Base-by-base conservation (phyloP, 108 stramenopile species). In the Aurantiochytrium sp. region DNA sequence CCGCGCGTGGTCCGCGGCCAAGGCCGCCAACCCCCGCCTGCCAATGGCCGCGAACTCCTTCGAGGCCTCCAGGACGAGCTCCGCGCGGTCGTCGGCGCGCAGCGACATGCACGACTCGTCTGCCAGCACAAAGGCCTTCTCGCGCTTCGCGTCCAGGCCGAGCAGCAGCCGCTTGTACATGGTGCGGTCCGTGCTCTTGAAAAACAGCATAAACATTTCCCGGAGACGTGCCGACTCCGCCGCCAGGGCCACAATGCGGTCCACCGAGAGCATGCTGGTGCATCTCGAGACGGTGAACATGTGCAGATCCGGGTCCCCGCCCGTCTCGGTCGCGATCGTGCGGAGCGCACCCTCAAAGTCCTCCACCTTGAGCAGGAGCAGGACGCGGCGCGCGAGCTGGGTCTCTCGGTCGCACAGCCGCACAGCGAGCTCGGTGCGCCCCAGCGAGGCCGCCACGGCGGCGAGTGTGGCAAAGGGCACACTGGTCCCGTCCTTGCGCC, bases 1-100 rank as follows among this genome's bases (percentile, higher is more conserved):
- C n/a, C 73, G 73, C n/a, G 73, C 73, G 1, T 81, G 73, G 42
- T 81, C 73, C 21, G 73, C 73, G 24, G 73, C 73, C 24, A 81
- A 24, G 19, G 42, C 45, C 10, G 42, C n/a, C n/a, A 81, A 30
- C 15, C 45, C 45, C 19, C 73, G 73, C 19, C 32, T 41, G 21
- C 73, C 73, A 17, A 6, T 22, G 36, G 39, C 73, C 19, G n/a
- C n/a, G 39, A 81, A 3, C 45, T 81, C 73, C 8, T 81, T 22
- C 39, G 73, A 41, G 1, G 73, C 73, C 32, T 81, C 73, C n/a
- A 12, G 21, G 42, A 81, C 45, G 42, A 81, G 73, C 19, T 41
- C 45, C 24, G 73, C 45, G 10, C 73, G 73, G 6, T 1, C 24
- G 1, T 41, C 45, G 19, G 73, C 73, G 39, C 45, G 73, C 42